These are phyloP conservation scores for Phytopythium mirpurense DNA, from an alignment of 352 stramenopile genomes.

Conservation along the genomic window DNA sequence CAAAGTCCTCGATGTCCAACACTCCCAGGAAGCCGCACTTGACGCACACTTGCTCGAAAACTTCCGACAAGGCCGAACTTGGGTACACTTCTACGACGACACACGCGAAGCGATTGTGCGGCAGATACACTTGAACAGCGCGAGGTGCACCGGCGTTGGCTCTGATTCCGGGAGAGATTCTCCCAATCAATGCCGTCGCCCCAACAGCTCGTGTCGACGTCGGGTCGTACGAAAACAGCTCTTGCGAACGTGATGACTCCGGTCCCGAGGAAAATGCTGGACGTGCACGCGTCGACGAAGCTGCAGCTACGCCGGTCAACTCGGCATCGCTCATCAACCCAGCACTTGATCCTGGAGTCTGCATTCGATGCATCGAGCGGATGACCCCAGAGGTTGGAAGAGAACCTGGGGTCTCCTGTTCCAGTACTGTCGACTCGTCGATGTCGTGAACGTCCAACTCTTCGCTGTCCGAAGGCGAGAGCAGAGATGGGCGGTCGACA, in stretches of 20 bases:
- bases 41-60: conserved; percentile 74
- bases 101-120: conserved; percentile 81
- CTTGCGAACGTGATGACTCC: conserved; percentile 48
- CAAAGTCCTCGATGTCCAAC: conserved; percentile 72
- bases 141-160: conserved; percentile 28
- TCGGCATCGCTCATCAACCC: conserved; percentile 8
- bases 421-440: conserved; percentile 25
- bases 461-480: conserved; percentile 29
- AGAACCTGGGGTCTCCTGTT: conserved; percentile 27
- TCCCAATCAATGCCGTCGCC: conserved; percentile 21
- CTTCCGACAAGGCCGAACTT: conserved; percentile 48
- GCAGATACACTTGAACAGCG: conserved; percentile 75
- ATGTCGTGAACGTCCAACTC: conserved; percentile 41
- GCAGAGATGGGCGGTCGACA: conserved; percentile 15
- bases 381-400: conserved; percentile 48
- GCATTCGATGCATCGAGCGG: conserved; percentile 58
- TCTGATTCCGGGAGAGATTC: conserved; percentile 40
- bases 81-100: conserved; percentile 65
- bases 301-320: conserved; percentile 11
- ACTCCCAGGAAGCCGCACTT: conserved; percentile 74
- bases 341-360: conserved; percentile 50
- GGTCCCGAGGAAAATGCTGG: conserved; percentile 40
- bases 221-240: conserved; percentile 54
- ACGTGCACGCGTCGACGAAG: conserved; percentile 36
- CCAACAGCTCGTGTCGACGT: conserved; percentile 57